These are phyloP conservation scores for Crepidotus variabilis DNA, from an alignment of 768 basidiomycete species.

Conservation along the genomic window DNA sequence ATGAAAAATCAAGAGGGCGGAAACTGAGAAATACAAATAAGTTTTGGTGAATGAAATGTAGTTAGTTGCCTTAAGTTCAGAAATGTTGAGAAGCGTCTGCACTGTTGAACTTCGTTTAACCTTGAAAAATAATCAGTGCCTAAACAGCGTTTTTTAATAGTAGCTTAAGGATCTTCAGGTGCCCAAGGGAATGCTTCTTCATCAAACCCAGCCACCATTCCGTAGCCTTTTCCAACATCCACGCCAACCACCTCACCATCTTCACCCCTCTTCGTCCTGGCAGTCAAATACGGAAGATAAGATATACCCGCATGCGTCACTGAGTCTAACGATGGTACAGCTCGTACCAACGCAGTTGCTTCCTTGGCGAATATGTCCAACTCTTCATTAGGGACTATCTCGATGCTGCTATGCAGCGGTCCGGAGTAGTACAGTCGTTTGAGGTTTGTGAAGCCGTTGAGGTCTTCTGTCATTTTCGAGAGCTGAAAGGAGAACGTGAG, in stretches of 20 bases:
- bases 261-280: neutral
- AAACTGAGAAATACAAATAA: too few species aligned
- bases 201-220: constrained; percentile 7
- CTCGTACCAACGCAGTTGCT: neutral
- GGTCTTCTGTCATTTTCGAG: neutral
- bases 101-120: too few species aligned
- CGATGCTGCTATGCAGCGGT: too few species aligned
- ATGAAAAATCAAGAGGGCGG: too few species aligned
- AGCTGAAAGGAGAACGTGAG: neutral
- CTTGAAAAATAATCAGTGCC: too few species aligned
- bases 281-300: neutral
- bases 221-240: neutral
- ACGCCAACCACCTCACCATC: neutral
- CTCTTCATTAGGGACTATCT: neutral
- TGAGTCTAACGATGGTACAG: neutral
- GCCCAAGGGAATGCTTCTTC: constrained; percentile 7
- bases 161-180: too few species aligned
- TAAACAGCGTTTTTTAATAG: too few species aligned
- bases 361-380: neutral
- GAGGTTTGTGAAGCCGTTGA: too few species aligned
- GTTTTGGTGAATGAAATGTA: too few species aligned
- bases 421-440: too few species aligned
- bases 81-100: too few species aligned
- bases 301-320: neutral
- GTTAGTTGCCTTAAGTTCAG: too few species aligned